Evolutionary conservation across 116 monocot genomes (phyloP), one percentile per base, ranked within the genome.

Genomic region (Zostera marina): DNA sequence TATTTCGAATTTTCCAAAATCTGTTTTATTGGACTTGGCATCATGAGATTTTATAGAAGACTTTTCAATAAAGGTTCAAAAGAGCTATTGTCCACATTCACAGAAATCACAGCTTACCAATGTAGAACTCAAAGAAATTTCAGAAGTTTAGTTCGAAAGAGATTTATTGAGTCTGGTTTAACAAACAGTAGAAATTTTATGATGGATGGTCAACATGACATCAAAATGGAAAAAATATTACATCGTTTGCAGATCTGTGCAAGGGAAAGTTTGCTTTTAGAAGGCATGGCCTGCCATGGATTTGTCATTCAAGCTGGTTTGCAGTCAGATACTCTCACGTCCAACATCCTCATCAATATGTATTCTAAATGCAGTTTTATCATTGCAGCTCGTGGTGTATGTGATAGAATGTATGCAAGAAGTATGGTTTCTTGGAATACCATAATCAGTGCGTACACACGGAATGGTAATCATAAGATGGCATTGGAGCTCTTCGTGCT

Each of bases 361-460:
- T 87, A 81, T 63, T 43, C 72, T 16, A 87, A 77, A 53, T 74
- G 68, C 22, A 63, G 69, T n/a, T 15, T 46, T 15, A 11, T 77
- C 43, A 24, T 4, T 12, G 22, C 47, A 40, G 74, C 79, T 53
- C 65, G 72, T 58, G n/a, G 53, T 46, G 48, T 73, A n/a, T 83
- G 78, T 47, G 67, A 75, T 55, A 53, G 57, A 41, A 83, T 68
- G 71, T 64, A 60, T 41, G 11, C 0, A 3, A 41, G 60, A 45
- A 75, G 47, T 20, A 65, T 69, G 7, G 72, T 79, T 51, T 79
- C 79, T 11, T 79, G 79, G 74, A 79, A 79, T 38, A 66, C 70
- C 38, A 56, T 75, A 13, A 70, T 75, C 46, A 56, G 60, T 48
- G 70, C 59, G 40, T 61, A 72, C 24, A 74, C 73, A 3, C 73